Conservation (phyloP, 2,329 filamentous ascomycete genomes). For the Cordyceps fumosorosea region DNA sequence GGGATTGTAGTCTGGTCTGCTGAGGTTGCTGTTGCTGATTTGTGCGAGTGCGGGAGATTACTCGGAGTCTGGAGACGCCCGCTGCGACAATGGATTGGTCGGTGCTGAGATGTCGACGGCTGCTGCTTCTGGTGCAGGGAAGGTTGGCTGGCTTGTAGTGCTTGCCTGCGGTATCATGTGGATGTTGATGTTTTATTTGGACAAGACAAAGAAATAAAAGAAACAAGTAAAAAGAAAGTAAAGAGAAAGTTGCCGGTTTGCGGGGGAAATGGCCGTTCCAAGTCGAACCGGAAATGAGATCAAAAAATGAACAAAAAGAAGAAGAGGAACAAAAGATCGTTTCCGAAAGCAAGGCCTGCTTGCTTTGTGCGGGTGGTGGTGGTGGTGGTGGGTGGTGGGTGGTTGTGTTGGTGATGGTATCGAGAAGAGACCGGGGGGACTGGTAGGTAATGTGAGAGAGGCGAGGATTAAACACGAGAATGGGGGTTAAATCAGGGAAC, state of each 20-base stretch:
- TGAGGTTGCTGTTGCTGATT: not conserved
- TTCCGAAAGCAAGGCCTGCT: slow-evolving; percentile 51
- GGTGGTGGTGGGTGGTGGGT: slow-evolving; percentile 16
- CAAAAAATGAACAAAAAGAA: slow-evolving; percentile 36
- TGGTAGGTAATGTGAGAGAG: not conserved
- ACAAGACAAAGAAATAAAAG: not conserved
- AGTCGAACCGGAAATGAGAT: slow-evolving; percentile 26
- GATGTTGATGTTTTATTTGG: slow-evolving; percentile 6
- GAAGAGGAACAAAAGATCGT: slow-evolving; percentile 30
- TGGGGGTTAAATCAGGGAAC: slow-evolving; percentile 15
- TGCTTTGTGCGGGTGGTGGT: slow-evolving; percentile 30
- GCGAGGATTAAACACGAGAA: not conserved
- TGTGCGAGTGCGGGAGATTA: slow-evolving; percentile 8
- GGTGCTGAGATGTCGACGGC: not conserved
- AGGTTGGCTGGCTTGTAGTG: slow-evolving; percentile 9
- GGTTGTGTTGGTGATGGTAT: slow-evolving; percentile 24
- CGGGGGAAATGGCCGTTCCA: not conserved
- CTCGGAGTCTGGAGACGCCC: not conserved
- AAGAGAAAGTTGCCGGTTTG: no score
- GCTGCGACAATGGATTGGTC: slow-evolving; percentile 5
- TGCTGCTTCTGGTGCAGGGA: not conserved
- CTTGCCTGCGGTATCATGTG: slow-evolving; percentile 2
- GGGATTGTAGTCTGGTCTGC: slow-evolving; percentile 2
- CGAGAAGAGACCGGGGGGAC: slow-evolving; percentile 20
- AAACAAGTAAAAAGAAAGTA: no score